Evolutionary conservation across 2,329 filamentous ascomycete genomes (phyloP), one percentile per base, ranked within the genome.

Genomic region (Trichophaea hybrida): DNA sequence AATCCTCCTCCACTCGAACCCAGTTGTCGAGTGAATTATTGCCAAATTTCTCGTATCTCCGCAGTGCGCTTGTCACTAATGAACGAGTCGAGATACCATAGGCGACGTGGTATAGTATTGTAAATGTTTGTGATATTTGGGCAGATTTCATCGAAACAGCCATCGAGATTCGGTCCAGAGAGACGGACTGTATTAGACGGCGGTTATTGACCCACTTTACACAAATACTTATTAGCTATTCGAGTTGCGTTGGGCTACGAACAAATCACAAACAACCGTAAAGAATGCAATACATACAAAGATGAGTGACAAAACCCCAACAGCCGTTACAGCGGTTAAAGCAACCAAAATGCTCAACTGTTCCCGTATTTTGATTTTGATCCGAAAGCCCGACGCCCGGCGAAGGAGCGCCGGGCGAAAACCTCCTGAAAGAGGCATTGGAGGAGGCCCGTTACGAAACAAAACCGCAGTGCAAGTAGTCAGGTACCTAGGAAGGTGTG

Each of bases 61-160:
- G 64, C 35, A 85, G 70, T 4, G 78, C 75, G 13, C 73, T 59
- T 67, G 85, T 82, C 15, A 85, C 72, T 24, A 84, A 70, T 17
- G 84, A 71, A 61, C 82, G 76, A 0, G 86, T 89, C 5, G 84
- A 76, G 49, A 93, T 84, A 58, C 85, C 84, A 58, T 78, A 76
- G 69, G 83, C 85, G 61, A 82, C 84, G 35, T 85, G 85, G 73
- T 89, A 81, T 66, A 94, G 81, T 55, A 95, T 78, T 55, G 87
- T 77, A 58, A 96, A 79, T 70, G 88, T 86, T 56, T 87, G 84
- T 5, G 85, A 77, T 64, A 96, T 78, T 69, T 91, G 85, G 34
- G 86, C 83, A 17, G 89, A 85, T 72, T 95, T 95, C 69, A 95
- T 81, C 2, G 86, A 89, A 5, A 90, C 90, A 1, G 88, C 88